Conservation (phyloP, 2,329 filamentous ascomycete species). For the Didymella sp. region DNA sequence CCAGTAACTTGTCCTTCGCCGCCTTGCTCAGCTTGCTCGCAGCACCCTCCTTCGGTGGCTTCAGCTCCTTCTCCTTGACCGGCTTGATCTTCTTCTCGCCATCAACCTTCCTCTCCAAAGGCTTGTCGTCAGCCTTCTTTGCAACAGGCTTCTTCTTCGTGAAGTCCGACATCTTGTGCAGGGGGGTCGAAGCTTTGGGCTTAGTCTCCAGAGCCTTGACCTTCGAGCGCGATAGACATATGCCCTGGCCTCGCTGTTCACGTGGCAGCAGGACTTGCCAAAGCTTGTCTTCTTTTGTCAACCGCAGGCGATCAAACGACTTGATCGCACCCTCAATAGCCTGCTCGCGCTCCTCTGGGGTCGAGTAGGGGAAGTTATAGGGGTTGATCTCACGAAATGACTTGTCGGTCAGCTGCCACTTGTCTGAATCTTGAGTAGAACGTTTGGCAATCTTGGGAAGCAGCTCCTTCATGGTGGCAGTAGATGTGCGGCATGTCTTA, state of each 20-base stretch:
- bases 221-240: conserved; percentile 65
- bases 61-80: conserved; percentile 35
- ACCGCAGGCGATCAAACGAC: conserved; percentile 67
- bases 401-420: conserved; percentile 61
- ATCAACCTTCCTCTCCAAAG: conserved; percentile 37
- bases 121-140: conserved; percentile 55
- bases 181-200: conserved; percentile 43
- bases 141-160: conserved; percentile 53
- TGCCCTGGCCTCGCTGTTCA: conserved; percentile 68
- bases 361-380: conserved; percentile 66
- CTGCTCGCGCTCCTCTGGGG: conserved; percentile 61
- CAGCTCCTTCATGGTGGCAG: conserved; percentile 40
- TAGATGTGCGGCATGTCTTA: conserved; percentile 40
- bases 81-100: conserved; percentile 35
- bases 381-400: conserved; percentile 67
- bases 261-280: conserved; percentile 69
- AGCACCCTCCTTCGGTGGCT: conserved; percentile 40
- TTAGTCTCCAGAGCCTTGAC: conserved; percentile 53
- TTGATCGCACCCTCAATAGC: conserved; percentile 69
- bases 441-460: conserved; percentile 60
- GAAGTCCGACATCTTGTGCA: conserved; percentile 51
- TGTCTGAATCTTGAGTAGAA: conserved; percentile 55
- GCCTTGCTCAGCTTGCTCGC: conserved; percentile 30
- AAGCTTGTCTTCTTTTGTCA: conserved; percentile 65
- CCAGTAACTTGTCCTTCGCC: conserved; percentile 36